Evolutionary conservation across 1,139 yeast species (phyloP), one percentile per base, ranked within the genome.

Genomic region (Debaryomycetaceae sp.): DNA sequence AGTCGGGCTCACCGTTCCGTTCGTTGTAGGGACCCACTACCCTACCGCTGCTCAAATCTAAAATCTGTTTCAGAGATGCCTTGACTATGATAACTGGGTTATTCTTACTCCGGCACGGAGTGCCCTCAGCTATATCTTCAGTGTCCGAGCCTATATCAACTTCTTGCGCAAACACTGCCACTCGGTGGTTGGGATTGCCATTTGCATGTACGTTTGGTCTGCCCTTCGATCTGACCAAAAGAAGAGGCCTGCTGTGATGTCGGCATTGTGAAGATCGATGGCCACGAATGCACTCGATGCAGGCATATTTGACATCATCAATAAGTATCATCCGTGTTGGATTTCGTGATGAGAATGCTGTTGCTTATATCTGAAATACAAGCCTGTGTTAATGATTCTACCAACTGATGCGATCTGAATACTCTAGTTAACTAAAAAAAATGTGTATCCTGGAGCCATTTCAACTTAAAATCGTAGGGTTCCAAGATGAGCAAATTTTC

Each of bases 241-340:
- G 81, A 36, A 91, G 69, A 34, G 95, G 90, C 41, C 97, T 73
- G 42, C 78, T 74, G 40, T 86, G 81, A 63, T 93, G 99, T 47
- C 80, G 80, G 62, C 99, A 93, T 45, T 85, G 81, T 3, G 95
- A 83, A 4, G 97, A 87, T 38, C 99, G 68, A 61, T 93, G 99
- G 20, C 98, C 98, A 38, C 97, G 73, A 36, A 93, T 89, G 60
- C 99, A 93, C 57, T 84, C 85, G 48, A 83, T 79, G 62, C 97
- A 93, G n/a, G 97, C 90, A 62, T 87, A 87, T 58, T 93, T 88
- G 55, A 80, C 85, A 37, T 87, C 88, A 51, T 87, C 89, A 55
- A 87, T 88, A 41, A 89, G 70, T 46, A 93, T 89, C 98, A 93
- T 91, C 27, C 34, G 14, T 36, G 11, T 17, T 17, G 20, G 20